Percentiles rank a stretch among this genome's conserved stretches.
Conservation (phyloP, 768 basidiomycete genomes). For the Amanita pseudoporphyria region DNA sequence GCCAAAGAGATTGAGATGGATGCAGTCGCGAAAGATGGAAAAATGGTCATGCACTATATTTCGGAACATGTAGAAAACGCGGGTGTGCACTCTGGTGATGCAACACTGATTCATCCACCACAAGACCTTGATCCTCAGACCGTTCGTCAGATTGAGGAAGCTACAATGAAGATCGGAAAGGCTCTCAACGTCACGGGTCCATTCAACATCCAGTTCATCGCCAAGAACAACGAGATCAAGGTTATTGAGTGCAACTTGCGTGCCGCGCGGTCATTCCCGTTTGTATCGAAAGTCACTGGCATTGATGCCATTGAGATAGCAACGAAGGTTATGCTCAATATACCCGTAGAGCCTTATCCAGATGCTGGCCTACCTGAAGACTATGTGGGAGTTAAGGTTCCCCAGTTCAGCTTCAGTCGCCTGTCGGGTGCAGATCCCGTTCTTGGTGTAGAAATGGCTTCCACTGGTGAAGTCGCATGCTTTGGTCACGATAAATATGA, state of each 20-base stretch:
- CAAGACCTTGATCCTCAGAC: slow-evolving; percentile 98
- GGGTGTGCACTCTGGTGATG: slow-evolving; percentile 97
- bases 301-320: slow-evolving; percentile 98
- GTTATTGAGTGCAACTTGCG: slow-evolving; percentile 99
- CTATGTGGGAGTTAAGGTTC: slow-evolving; percentile 98
- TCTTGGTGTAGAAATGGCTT: slow-evolving; percentile 99
- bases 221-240: slow-evolving; percentile 99
- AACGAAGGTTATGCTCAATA: slow-evolving; percentile 94
- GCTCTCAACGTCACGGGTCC: slow-evolving; percentile 98
- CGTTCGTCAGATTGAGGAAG: slow-evolving; percentile 92
- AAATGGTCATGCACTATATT: slow-evolving; percentile 99
- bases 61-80: slow-evolving; percentile 99
- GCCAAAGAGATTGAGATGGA: slow-evolving; percentile 99
- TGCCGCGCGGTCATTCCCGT: slow-evolving; percentile 96
- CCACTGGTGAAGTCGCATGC: slow-evolving; percentile 98
- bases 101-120: slow-evolving; percentile 95
- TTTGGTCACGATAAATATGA: slow-evolving; percentile 98
- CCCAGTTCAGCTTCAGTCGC: slow-evolving; percentile 98
- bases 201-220: slow-evolving; percentile 99
- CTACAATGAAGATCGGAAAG: slow-evolving; percentile 94
- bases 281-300: slow-evolving; percentile 97
- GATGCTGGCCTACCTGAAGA: slow-evolving; percentile 79
- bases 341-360: slow-evolving; percentile 87
- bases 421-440: slow-evolving; percentile 96
- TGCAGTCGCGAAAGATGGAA: slow-evolving; percentile 92